These are phyloP conservation scores for Hanseniaspora sp. DNA, from an alignment of 1,139 yeast genomes.

Conservation along the genomic window DNA sequence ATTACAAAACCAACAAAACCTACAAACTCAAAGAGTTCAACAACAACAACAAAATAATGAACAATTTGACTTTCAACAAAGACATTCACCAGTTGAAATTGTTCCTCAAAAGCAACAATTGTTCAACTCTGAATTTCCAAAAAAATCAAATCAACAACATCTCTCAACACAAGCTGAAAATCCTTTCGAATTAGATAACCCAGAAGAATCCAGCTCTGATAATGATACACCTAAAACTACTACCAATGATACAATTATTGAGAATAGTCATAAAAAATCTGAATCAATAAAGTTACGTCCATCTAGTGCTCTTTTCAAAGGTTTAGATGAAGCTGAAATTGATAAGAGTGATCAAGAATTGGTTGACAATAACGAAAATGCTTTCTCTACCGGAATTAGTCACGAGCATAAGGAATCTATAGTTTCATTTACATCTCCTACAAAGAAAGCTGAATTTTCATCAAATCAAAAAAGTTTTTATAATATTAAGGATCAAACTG, in stretches of 20 bases:
- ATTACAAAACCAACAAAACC: too few species aligned
- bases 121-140: not conserved
- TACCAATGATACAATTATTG: too few species aligned
- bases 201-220: too few species aligned
- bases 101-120: not conserved
- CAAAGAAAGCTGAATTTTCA: not conserved
- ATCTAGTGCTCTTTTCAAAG: conserved; percentile 11
- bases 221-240: too few species aligned
- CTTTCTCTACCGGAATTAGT: not conserved
- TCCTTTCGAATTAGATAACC: not conserved
- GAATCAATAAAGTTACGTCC: conserved; percentile 15
- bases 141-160: not conserved
- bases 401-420: conserved; percentile 8
- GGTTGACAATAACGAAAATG: not conserved
- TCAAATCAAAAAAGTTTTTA: conserved; percentile 12
- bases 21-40: too few species aligned
- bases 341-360: not conserved
- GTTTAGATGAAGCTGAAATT: not conserved
- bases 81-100: not conserved
- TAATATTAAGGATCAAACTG: conserved; percentile 3
- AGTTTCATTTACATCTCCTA: conserved; percentile 8
- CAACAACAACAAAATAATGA: too few species aligned
- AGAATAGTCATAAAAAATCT: conserved; percentile 13
- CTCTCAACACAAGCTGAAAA: conserved; percentile 5
- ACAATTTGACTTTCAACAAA: not conserved